Evolutionary conservation across 2,329 filamentous ascomycete species (phyloP).

Genomic region (Podosphaera xanthii): DNA sequence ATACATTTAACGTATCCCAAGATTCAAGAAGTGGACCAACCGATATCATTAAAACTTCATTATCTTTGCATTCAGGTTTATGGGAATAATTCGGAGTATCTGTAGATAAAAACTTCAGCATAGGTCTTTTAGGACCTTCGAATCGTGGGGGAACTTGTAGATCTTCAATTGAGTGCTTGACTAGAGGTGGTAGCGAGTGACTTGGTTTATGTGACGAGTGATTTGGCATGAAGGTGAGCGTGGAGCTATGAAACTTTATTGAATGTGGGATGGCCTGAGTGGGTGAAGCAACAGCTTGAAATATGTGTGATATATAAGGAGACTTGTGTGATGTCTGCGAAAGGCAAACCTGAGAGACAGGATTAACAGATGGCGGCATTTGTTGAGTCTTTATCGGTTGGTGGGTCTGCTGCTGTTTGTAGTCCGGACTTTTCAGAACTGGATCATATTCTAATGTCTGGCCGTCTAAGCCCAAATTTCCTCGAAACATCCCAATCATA

Average conservation of each 20-base stretch:
- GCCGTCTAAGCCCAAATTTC: slow-evolving; percentile 21
- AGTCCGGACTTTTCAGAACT: slow-evolving; percentile 33
- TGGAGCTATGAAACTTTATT: slow-evolving; percentile 21
- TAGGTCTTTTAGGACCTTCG: slow-evolving; percentile 41
- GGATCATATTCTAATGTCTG: slow-evolving; percentile 45
- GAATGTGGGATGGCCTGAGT: slow-evolving; percentile 14
- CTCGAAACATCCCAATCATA: slow-evolving; percentile 16
- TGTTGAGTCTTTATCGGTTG: slow-evolving; percentile 20
- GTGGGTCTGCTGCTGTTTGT: slow-evolving; percentile 35
- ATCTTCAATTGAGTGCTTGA: slow-evolving; percentile 93
- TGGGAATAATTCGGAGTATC: slow-evolving; percentile 32
- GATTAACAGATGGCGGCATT: slow-evolving; percentile 14
- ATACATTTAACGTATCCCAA: slow-evolving; percentile 97
- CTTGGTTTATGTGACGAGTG: slow-evolving; percentile 23
- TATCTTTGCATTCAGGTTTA: slow-evolving; percentile 23
- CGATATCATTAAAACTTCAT: slow-evolving; percentile 56
- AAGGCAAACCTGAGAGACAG: slow-evolving; percentile 7
- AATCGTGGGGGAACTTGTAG: slow-evolving; percentile 50
- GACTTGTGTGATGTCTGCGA: slow-evolving; percentile 2
- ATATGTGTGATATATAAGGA: slow-evolving; percentile 14
- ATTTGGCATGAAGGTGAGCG: slow-evolving; percentile 23
- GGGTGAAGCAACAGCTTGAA: slow-evolving; percentile 16
- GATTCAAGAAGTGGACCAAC: slow-evolving; percentile 72
- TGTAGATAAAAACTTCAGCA: slow-evolving; percentile 53
- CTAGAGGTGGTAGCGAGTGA: slow-evolving; percentile 46